These are phyloP conservation scores for Ceratocystis lukuohia DNA, from an alignment of 2,329 filamentous ascomycete species.

Conservation along the genomic window DNA sequence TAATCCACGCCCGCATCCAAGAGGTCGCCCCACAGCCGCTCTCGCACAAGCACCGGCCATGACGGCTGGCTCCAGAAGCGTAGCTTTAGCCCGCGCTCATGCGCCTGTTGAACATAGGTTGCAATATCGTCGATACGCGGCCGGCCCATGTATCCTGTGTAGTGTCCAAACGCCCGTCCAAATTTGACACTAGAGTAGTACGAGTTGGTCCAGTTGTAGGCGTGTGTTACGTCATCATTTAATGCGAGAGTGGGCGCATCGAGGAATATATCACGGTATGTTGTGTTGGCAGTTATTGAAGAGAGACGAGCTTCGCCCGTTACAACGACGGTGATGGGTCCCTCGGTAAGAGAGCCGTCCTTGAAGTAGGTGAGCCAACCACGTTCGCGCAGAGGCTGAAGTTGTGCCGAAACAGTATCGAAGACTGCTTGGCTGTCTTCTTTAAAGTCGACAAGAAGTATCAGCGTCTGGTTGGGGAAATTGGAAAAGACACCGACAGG, in stretches of 20 bases:
- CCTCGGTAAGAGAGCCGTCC: conserved; percentile 35
- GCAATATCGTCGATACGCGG: conserved; percentile 25
- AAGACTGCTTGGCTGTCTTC: conserved; percentile 39
- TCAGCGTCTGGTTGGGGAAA: conserved; percentile 39
- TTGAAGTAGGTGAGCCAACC: conserved; percentile 45
- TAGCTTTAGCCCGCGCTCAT: conserved; percentile 39
- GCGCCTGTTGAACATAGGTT: conserved; percentile 36
- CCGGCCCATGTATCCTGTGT: conserved; percentile 37
- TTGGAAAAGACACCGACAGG: conserved; percentile 41
- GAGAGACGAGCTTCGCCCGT: conserved; percentile 52
- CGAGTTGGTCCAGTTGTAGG: conserved; percentile 43
- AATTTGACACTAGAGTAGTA: conserved; percentile 54
- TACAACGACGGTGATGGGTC: conserved; percentile 54
- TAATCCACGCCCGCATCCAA: conserved; percentile 45
- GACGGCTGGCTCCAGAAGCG: conserved; percentile 48
- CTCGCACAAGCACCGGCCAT: conserved; percentile 42
- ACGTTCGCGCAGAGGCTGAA: conserved; percentile 44
- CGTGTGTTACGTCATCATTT: conserved; percentile 19
- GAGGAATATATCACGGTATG: conserved; percentile 49
- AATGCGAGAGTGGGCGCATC: conserved; percentile 46
- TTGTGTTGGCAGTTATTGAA: conserved; percentile 37
- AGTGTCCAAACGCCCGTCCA: conserved; percentile 37
- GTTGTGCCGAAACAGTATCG: conserved; percentile 31
- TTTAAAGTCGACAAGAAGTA: conserved; percentile 59
- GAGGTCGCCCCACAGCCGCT: conserved; percentile 43